Percentiles rank a stretch among this genome's conserved stretches.
Conservation (phyloP, 2,329 filamentous ascomycete species). For the Cercospora nicotianae region DNA sequence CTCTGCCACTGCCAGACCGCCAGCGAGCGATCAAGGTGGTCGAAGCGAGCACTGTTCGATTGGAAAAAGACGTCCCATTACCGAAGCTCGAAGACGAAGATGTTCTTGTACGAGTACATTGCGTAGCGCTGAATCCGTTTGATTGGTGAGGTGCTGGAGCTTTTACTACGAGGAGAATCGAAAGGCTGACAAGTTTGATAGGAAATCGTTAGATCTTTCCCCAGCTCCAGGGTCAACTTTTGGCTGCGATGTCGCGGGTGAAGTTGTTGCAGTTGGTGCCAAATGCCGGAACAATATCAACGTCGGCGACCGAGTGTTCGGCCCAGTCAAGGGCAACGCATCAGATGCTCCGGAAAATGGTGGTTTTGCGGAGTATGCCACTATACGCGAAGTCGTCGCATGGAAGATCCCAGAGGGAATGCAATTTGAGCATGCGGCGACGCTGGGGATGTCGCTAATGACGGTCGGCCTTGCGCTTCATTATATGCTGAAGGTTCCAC, state of each 20-base stretch:
- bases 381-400: constrained; percentile 17
- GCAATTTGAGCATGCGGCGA: constrained; percentile 22
- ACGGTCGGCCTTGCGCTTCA: constrained; percentile 25
- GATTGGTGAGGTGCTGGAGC: constrained; percentile 18
- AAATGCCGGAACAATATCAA: constrained; percentile 13
- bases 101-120: constrained; percentile 23
- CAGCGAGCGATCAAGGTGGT: constrained; percentile 25
- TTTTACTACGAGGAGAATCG: not conserved
- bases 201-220: constrained; percentile 27
- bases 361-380: constrained; percentile 24
- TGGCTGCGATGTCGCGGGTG: constrained; percentile 25
- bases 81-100: constrained; percentile 20
- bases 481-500: constrained; percentile 21
- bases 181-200: not conserved
- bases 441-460: constrained; percentile 22
- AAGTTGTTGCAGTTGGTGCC: constrained; percentile 22
- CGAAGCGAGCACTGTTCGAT: constrained; percentile 11
- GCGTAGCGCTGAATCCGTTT: constrained; percentile 25
- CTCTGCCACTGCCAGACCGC: constrained; percentile 13
- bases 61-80: constrained; percentile 20
- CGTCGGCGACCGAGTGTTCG: constrained; percentile 24
- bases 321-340: constrained; percentile 23
- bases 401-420: constrained; percentile 22
- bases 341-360: constrained; percentile 23
- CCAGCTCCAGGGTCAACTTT: constrained; percentile 24